Evolutionary conservation across 306 rosid species (phyloP).

Genomic region (Betula pendula): DNA sequence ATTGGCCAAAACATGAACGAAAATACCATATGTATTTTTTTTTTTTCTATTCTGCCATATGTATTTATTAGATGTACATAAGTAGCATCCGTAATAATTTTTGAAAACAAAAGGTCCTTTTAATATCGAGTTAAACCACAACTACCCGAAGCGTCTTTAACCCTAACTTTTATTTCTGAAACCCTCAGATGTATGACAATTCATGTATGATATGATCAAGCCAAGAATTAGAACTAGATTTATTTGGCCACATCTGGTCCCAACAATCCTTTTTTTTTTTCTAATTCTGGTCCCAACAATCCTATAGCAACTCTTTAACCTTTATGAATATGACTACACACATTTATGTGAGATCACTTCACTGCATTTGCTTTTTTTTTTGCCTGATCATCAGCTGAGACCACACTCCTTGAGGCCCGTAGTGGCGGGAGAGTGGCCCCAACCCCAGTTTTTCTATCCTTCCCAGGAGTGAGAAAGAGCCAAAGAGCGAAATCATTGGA

Average conservation of each 20-base stretch:
- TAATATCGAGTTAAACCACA: no score
- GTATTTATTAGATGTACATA: no score
- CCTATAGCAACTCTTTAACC: conserved; percentile 28
- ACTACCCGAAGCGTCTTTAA: no score
- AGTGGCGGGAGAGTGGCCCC: conserved; percentile 34
- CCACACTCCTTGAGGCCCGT: conserved; percentile 41
- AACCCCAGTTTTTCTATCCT: conserved; percentile 22
- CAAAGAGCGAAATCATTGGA: conserved; percentile 60
- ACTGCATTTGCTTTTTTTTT: neutral
- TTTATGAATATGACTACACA: conserved; percentile 33
- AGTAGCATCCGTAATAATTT: no score
- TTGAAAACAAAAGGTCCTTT: no score
- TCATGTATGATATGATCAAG: conserved; percentile 4
- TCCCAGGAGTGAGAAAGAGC: conserved; percentile 26
- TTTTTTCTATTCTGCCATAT: no score
- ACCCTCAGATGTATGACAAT: conserved; percentile 26
- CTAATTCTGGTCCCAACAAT: no score
- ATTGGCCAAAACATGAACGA: no score
- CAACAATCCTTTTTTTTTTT: no score
- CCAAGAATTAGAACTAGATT: conserved; percentile 21
- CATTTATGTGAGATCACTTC: conserved; percentile 34
- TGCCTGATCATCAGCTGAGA: neutral
- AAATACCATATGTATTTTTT: no score
- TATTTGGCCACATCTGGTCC: conserved; percentile 38
- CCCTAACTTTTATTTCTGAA: neutral